These are phyloP conservation scores for Taphrina pruni DNA, from an alignment of 1,139 yeast genomes.

Conservation along the genomic window DNA sequence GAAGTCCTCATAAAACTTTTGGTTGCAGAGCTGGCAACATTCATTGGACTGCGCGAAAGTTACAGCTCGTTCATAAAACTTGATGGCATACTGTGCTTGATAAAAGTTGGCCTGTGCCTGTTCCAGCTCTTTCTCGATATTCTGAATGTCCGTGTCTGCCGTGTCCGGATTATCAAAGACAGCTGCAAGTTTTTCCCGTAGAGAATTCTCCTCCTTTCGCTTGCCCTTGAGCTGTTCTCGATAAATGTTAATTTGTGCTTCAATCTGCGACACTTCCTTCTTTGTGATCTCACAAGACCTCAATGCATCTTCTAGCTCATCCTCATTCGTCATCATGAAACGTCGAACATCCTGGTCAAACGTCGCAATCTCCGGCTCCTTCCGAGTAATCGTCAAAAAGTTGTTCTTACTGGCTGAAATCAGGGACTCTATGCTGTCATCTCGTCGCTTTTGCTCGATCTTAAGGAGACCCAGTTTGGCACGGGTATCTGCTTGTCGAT, in stretches of 20 bases:
- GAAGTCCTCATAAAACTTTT: conserved; percentile 40
- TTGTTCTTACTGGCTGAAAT: background rate
- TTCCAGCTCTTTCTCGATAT: conserved; percentile 35
- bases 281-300: conserved; percentile 10
- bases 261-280: conserved; percentile 44
- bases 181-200: conserved; percentile 38
- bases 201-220: conserved; percentile 4
- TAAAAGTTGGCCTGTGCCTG: conserved; percentile 35
- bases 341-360: conserved; percentile 18
- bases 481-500: conserved; percentile 48
- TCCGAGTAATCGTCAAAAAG: conserved; percentile 2
- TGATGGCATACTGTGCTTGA: conserved; percentile 42
- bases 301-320: conserved; percentile 28
- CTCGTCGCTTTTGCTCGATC: conserved; percentile 42
- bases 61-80: conserved; percentile 43
- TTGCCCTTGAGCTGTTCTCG: conserved; percentile 37
- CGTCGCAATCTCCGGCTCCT: conserved; percentile 3
- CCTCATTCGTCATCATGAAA: background rate
- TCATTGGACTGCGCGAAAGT: conserved; percentile 39
- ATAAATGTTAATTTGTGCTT: conserved; percentile 38
- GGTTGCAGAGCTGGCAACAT: conserved; percentile 45
- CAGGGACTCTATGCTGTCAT: conserved; percentile 30
- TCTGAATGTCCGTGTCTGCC: conserved; percentile 34
- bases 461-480: conserved; percentile 45
- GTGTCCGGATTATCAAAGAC: conserved; percentile 40